Evolutionary conservation across 306 rosid species (phyloP).

Genomic region (Herpetospermum pedunculosum): DNA sequence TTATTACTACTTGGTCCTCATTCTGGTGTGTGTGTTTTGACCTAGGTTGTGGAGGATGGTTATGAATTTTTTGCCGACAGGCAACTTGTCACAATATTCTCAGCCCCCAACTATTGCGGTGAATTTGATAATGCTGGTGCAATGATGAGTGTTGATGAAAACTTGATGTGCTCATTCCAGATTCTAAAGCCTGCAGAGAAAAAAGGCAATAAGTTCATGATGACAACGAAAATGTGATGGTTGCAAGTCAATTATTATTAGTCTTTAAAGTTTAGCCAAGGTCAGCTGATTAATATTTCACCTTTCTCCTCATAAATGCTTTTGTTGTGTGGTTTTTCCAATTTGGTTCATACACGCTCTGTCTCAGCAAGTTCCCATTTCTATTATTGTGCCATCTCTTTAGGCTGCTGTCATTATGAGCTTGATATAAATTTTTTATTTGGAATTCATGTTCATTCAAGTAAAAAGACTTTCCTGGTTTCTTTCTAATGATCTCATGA

Average conservation of each 20-base stretch:
- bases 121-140: constrained; percentile 97
- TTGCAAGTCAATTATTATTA: constrained; percentile 14
- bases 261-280: constrained; percentile 31
- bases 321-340: not conserved
- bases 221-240: constrained; percentile 51
- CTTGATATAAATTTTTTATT: not conserved
- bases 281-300: constrained; percentile 25
- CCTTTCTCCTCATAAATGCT: not conserved
- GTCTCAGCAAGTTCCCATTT: not conserved
- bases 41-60: constrained; percentile 93
- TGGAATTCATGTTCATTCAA: not conserved
- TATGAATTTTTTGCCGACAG: constrained; percentile 87
- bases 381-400: not conserved
- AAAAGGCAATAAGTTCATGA: constrained; percentile 34
- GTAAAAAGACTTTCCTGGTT: not conserved
- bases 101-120: constrained; percentile 85
- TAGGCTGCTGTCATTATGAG: not conserved
- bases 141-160: constrained; percentile 88
- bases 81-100: constrained; percentile 83
- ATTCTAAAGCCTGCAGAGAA: no score
- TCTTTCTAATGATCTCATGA: not conserved
- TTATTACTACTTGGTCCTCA: constrained; percentile 6
- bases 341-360: not conserved
- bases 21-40: constrained; percentile 15
- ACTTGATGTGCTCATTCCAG: constrained; percentile 88